A percentile compares a stretch with the other conserved stretches of the same genome.
Conservation (phyloP, 805 yeast genomes). For the Torulaspora delbrueckii region DNA sequence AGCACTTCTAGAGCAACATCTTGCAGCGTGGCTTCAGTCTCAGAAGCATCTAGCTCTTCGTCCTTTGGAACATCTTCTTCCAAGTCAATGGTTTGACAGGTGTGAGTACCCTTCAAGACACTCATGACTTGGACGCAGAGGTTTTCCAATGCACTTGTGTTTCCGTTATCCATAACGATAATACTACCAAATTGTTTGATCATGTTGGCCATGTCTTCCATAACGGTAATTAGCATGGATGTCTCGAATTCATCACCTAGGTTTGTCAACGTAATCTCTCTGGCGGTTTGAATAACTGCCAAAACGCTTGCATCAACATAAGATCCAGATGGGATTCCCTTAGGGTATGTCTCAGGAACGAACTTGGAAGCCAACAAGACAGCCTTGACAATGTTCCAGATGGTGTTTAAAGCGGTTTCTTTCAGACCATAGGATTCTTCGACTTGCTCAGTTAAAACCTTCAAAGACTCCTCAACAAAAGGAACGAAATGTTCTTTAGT, state of each 20-base stretch:
- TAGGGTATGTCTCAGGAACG: constrained; percentile 51
- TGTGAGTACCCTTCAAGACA: constrained; percentile 75
- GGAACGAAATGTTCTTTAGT: constrained; percentile 76
- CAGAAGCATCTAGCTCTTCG: constrained; percentile 52
- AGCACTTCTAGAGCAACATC: constrained; percentile 85
- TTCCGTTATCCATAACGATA: constrained; percentile 55
- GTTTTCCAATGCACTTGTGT: constrained; percentile 54
- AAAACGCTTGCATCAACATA: constrained; percentile 56
- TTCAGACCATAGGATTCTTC: constrained; percentile 88
- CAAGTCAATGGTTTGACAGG: constrained; percentile 74
- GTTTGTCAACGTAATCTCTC: constrained; percentile 57
- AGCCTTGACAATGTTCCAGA: constrained; percentile 79
- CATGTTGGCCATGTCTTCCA: constrained; percentile 69
- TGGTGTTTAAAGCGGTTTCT: constrained; percentile 72
- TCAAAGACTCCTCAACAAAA: constrained; percentile 66
- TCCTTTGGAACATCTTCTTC: constrained; percentile 57
- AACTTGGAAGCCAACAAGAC: constrained; percentile 48
- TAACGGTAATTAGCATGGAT: constrained; percentile 70
- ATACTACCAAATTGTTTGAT: constrained; percentile 65
- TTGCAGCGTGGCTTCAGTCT: constrained; percentile 61
- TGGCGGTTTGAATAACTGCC: constrained; percentile 57
- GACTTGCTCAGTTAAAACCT: constrained; percentile 61
- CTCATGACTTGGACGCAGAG: constrained; percentile 68
- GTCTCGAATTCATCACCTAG: constrained; percentile 80
- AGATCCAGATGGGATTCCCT: constrained; percentile 57